phyloP scores from a whole-genome alignment of 345 rosid species.

The Heritiera fomes region DNA sequence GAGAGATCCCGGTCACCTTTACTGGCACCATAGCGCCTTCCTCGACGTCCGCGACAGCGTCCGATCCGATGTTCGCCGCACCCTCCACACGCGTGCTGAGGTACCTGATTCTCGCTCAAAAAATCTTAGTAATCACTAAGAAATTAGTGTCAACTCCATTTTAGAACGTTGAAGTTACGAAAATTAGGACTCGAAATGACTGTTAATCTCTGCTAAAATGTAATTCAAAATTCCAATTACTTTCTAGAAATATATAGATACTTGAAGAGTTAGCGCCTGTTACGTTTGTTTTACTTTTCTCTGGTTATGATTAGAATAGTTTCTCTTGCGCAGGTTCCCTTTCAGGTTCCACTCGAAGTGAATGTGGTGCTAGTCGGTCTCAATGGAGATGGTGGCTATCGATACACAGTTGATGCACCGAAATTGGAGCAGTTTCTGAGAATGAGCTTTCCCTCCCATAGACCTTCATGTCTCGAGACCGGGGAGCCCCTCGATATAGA shows the following conservation, averaged over 20 bases:
- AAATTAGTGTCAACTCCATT: neutral
- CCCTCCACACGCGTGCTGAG: constrained; percentile 99
- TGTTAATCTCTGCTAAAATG: neutral
- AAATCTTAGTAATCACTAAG: neutral
- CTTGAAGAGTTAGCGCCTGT: neutral
- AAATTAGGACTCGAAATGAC: neutral
- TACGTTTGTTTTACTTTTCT: neutral
- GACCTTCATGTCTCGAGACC: constrained; percentile 87
- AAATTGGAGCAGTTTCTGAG: constrained; percentile 80
- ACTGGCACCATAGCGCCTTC: constrained; percentile 99
- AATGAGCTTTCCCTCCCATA: constrained; percentile 72
- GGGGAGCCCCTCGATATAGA: constrained; percentile 92
- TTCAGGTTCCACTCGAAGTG: constrained; percentile 95
- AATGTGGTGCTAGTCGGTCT: constrained; percentile 87
- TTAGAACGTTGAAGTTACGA: neutral
- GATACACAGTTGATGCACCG: constrained; percentile 63
- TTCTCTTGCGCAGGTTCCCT: constrained; percentile 68
- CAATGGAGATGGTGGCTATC: constrained; percentile 88
- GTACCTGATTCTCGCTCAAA: constrained; percentile 35
- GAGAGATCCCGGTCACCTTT: constrained; percentile 90
- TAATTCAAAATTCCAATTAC: neutral
- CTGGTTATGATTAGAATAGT: constrained; percentile 8
- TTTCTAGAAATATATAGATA: constrained; percentile 11
- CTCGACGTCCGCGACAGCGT: constrained; percentile 85
- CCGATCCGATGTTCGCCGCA: constrained; percentile 88